Evolutionary conservation across 805 yeast genomes (phyloP).

Genomic region (Teunomyces barrocoloradensis): DNA sequence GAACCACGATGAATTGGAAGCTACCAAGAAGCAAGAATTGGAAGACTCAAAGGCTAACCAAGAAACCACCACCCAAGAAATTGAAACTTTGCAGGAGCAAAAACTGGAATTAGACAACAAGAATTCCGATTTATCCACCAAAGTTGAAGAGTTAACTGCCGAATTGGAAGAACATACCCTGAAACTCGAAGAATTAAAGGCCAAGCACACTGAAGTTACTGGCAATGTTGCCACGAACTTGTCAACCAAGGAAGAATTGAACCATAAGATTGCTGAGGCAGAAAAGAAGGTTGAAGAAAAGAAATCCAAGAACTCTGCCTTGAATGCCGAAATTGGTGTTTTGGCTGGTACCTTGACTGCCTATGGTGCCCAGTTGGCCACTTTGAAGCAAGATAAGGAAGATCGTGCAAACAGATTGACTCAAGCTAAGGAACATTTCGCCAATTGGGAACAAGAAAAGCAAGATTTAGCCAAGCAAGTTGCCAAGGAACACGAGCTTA

Average conservation of each 20-base stretch:
- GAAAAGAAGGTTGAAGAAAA: constrained; percentile 36
- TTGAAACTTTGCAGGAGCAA: constrained; percentile 44
- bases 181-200: constrained; percentile 31
- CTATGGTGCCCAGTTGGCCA: constrained; percentile 42
- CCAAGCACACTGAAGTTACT: constrained; percentile 28
- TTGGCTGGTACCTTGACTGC: constrained; percentile 43
- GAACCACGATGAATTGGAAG: constrained; percentile 45
- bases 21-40: constrained; percentile 43
- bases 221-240: constrained; percentile 26
- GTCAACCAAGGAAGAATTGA: constrained; percentile 41
- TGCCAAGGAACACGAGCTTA: constrained; percentile 34
- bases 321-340: constrained; percentile 43
- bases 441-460: constrained; percentile 46
- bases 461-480: constrained; percentile 38
- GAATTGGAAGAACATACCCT: constrained; percentile 39
- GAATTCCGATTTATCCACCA: constrained; percentile 35
- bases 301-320: constrained; percentile 34
- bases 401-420: constrained; percentile 32
- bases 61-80: constrained; percentile 41
- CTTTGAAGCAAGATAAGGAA: constrained; percentile 38
- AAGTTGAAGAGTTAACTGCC: constrained; percentile 43
- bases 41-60: constrained; percentile 41
- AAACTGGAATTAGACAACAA: constrained; percentile 39
- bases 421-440: constrained; percentile 40
- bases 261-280: constrained; percentile 33